phyloP scores from a whole-genome alignment of 2,329 filamentous ascomycete species.

The Penicillium glabrum region DNA sequence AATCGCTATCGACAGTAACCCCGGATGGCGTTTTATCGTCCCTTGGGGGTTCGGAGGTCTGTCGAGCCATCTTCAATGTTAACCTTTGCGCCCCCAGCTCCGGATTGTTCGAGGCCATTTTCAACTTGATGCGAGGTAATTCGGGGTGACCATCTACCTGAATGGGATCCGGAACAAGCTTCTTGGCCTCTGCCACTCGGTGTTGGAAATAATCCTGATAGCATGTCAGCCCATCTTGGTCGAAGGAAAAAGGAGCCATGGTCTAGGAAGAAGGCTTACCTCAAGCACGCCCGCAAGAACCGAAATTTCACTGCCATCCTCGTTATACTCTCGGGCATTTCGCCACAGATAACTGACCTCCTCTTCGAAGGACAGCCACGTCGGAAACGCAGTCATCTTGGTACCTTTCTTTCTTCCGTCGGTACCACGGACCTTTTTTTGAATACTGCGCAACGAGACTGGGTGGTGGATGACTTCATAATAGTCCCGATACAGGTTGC shows the following conservation, averaged over 20 bases:
- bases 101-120: slow-evolving; percentile 54
- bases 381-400: slow-evolving; percentile 69
- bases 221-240: slow-evolving; percentile 13
- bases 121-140: slow-evolving; percentile 78
- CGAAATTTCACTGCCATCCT: slow-evolving; percentile 85
- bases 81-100: slow-evolving; percentile 60
- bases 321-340: slow-evolving; percentile 87
- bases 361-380: slow-evolving; percentile 78
- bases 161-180: slow-evolving; percentile 66
- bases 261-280: slow-evolving; percentile 47
- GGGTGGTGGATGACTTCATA: slow-evolving; percentile 81
- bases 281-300: slow-evolving; percentile 75
- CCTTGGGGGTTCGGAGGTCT: slow-evolving; percentile 50
- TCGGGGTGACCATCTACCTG: slow-evolving; percentile 37
- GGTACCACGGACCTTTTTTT: slow-evolving; percentile 73
- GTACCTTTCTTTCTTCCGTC: slow-evolving; percentile 65
- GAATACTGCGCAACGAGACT: slow-evolving; percentile 72
- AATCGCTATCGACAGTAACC: slow-evolving; percentile 56
- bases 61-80: slow-evolving; percentile 68
- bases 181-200: slow-evolving; percentile 70
- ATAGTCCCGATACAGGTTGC: slow-evolving; percentile 73
- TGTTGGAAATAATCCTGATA: slow-evolving; percentile 66
- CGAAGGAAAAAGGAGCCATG: neutral
- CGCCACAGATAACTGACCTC: slow-evolving; percentile 79
- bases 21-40: slow-evolving; percentile 45